Evolutionary conservation across 129 eudicot species (phyloP), one percentile per base, ranked within the genome.

Genomic region (Helianthus tuberosus): DNA sequence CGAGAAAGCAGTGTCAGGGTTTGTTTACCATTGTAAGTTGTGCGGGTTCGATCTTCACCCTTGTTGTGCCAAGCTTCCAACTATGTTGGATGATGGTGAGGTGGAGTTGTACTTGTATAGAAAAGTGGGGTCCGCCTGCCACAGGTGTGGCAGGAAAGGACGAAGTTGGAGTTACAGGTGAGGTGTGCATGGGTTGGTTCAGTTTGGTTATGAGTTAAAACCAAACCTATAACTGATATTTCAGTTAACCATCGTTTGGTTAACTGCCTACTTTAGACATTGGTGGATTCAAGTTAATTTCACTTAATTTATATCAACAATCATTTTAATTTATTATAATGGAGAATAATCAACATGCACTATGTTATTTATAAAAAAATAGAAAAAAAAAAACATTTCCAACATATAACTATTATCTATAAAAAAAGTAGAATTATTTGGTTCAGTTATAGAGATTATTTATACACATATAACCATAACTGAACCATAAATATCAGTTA

Each of bases 41-140:
- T 88, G 93, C 5, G 93, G 87, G 15, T 88, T 88, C 3, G 93
- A 88, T 58, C 87, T 88, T 47, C 93, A 88, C 54, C 93, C 93
- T 3, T 88, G 93, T 73, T 88, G 93, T 32, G 93, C 93, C n/a
- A 79, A 85, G 47, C 93, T 88, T 66, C 90, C 93, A 46, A 81
- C 53, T 27, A 83, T 85, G 78, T 55, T 88, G 43, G 85, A 85
- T 55, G 87, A 82, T 36, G 88, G 90, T 1, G 84, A 78, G 20
- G 75, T 73, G 16, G 74, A 80, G 32, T 64, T 88, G 38, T 83
- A 70, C 69, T 50, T 88, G 36, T 80, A 81, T n/a, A 71, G 79
- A 53, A 85, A 85, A 73, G 80, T 88, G 11, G 71, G 74, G 27
- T 69, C 76, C 3, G 63, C 90, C 3, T 88, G 93, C 49, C 83